These are phyloP conservation scores for Conoideocrella luteorostrata DNA, from an alignment of 2,329 filamentous ascomycete genomes.

Conservation along the genomic window DNA sequence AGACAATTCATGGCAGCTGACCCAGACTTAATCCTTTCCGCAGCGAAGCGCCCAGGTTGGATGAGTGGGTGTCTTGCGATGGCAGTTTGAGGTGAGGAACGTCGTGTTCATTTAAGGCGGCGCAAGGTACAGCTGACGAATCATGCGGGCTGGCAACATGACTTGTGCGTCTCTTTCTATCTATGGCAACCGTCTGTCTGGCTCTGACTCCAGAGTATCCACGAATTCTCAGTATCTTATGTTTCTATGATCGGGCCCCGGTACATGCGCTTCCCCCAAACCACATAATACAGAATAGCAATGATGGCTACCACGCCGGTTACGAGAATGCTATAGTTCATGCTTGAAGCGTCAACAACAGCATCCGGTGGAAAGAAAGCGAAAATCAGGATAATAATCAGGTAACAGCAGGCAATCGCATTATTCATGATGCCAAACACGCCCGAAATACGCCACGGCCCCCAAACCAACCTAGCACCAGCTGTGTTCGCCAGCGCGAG, in stretches of 20 bases:
- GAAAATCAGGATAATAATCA: constrained; percentile 49
- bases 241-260: constrained; percentile 32
- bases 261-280: constrained; percentile 33
- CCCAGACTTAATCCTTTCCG: no score
- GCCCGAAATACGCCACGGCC: constrained; percentile 47
- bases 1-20: no score
- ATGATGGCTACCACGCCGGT: constrained; percentile 34
- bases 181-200: no score
- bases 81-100: no score
- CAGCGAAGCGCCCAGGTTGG: no score
- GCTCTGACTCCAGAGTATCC: no score
- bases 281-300: constrained; percentile 37
- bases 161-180: no score
- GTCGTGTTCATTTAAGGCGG: no score
- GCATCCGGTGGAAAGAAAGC: constrained; percentile 38
- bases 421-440: constrained; percentile 47
- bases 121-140: no score
- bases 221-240: background rate
- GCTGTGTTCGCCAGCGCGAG: no score
- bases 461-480: constrained; percentile 37
- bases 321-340: constrained; percentile 42
- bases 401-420: constrained; percentile 43
- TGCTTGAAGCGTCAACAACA: constrained; percentile 19
- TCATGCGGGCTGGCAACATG: no score
- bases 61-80: no score